Evolutionary conservation across 352 stramenopile species (phyloP).

Genomic region (Plasmopara halstedii): DNA sequence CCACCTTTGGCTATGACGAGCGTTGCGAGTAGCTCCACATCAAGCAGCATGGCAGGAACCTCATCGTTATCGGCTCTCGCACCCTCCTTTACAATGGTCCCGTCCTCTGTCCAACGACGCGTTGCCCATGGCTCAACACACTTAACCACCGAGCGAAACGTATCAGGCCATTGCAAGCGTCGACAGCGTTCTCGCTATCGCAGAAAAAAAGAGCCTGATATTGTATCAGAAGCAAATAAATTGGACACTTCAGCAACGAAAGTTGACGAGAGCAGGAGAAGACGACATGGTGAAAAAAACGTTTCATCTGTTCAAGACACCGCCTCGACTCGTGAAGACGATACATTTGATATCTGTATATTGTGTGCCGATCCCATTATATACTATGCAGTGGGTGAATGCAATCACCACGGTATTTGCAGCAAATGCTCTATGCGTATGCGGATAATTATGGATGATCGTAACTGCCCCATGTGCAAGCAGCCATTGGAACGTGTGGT

Average conservation of each 20-base stretch:
- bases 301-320: not conserved
- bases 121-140: not conserved
- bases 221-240: not conserved
- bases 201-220: slow-evolving; percentile 15
- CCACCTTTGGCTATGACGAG: slow-evolving; percentile 21
- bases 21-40: slow-evolving; percentile 14
- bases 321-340: slow-evolving; percentile 9
- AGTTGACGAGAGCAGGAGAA: slow-evolving; percentile 14
- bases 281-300: slow-evolving; percentile 8
- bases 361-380: slow-evolving; percentile 62
- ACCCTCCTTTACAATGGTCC: slow-evolving; percentile 23
- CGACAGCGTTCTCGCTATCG: slow-evolving; percentile 10
- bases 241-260: not conserved
- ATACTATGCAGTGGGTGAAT: slow-evolving; percentile 65
- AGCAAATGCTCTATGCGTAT: slow-evolving; percentile 79
- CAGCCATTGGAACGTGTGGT: slow-evolving; percentile 57
- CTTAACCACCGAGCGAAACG: slow-evolving; percentile 1
- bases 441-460: slow-evolving; percentile 72
- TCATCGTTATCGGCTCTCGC: slow-evolving; percentile 14
- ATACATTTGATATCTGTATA: slow-evolving; percentile 41
- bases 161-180: slow-evolving; percentile 4
- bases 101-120: slow-evolving; percentile 17
- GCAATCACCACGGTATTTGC: slow-evolving; percentile 77
- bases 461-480: slow-evolving; percentile 78
- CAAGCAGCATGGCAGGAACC: slow-evolving; percentile 5